Evolutionary conservation across 306 rosid genomes (phyloP).

Genomic region (Astragalus membranaceus): DNA sequence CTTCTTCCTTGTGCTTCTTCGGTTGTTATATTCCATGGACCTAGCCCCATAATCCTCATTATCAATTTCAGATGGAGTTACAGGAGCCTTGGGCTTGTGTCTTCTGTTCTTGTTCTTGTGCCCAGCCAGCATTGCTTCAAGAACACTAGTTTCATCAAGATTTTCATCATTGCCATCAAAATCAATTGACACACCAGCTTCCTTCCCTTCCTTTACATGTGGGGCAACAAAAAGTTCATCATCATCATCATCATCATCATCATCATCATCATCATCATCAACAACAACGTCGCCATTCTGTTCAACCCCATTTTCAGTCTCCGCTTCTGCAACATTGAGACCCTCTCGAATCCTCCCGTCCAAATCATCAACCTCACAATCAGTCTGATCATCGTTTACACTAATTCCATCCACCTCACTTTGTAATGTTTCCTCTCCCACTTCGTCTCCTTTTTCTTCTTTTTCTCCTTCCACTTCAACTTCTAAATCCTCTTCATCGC

Average conservation of each 20-base stretch:
- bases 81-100: slow-evolving; percentile 24
- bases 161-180: slow-evolving; percentile 22
- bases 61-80: slow-evolving; percentile 23
- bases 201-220: slow-evolving; percentile 9
- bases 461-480: slow-evolving; percentile 27
- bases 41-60: slow-evolving; percentile 34
- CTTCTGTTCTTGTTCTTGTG: slow-evolving; percentile 43
- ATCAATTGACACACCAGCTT: neutral
- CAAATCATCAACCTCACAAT: slow-evolving; percentile 26
- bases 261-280: slow-evolving; percentile 27
- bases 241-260: slow-evolving; percentile 25
- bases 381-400: slow-evolving; percentile 5
- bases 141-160: slow-evolving; percentile 43
- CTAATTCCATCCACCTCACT: slow-evolving; percentile 30
- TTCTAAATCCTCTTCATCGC: slow-evolving; percentile 31
- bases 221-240: slow-evolving; percentile 24
- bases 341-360: slow-evolving; percentile 26
- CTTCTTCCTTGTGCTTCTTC: slow-evolving; percentile 41
- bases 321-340: slow-evolving; percentile 27
- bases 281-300: neutral
- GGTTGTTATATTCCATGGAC: slow-evolving; percentile 45
- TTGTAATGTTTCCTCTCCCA: neutral
- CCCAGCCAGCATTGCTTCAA: slow-evolving; percentile 70
- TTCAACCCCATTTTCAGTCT: slow-evolving; percentile 23
- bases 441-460: slow-evolving; percentile 12